Evolutionary conservation across 768 basidiomycete genomes (phyloP).

Genomic region (Boletus vermiculosoides): DNA sequence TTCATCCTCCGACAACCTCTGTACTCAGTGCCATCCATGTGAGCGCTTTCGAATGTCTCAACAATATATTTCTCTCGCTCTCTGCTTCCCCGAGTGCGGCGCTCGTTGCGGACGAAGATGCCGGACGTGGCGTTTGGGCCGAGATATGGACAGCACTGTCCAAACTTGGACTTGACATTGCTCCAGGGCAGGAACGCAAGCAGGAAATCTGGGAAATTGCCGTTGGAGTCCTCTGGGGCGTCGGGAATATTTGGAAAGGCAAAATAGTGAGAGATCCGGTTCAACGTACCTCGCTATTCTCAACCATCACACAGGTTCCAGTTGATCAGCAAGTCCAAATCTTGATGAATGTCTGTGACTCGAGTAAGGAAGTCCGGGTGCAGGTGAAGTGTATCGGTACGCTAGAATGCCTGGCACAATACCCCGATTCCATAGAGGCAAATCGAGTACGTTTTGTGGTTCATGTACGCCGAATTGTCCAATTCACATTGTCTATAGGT

Average conservation of each 20-base stretch:
- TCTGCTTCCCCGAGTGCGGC: constrained; percentile 45
- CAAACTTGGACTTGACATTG: constrained; percentile 57
- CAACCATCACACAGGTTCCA: constrained; percentile 43
- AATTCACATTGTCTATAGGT: constrained; percentile 36
- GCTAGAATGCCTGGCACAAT: constrained; percentile 80
- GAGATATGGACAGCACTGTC: constrained; percentile 62
- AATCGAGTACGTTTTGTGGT: constrained; percentile 40
- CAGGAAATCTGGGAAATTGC: constrained; percentile 77
- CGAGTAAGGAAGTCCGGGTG: constrained; percentile 51
- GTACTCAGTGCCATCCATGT: constrained; percentile 81
- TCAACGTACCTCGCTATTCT: constrained; percentile 3
- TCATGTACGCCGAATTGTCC: neutral
- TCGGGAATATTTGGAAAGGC: constrained; percentile 75
- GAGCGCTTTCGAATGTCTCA: constrained; percentile 84
- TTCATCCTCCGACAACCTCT: constrained; percentile 87
- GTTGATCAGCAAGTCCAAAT: constrained; percentile 59
- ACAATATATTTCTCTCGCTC: constrained; percentile 82
- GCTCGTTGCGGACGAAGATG: constrained; percentile 44
- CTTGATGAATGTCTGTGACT: constrained; percentile 64
- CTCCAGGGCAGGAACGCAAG: constrained; percentile 64
- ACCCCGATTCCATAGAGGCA: constrained; percentile 57
- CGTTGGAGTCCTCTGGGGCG: constrained; percentile 83
- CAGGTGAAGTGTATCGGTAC: constrained; percentile 81
- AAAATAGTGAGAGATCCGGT: constrained; percentile 46
- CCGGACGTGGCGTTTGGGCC: constrained; percentile 59